Evolutionary conservation across 768 basidiomycete species (phyloP), one percentile per base, ranked within the genome.

Genomic region (Mycena filopes): DNA sequence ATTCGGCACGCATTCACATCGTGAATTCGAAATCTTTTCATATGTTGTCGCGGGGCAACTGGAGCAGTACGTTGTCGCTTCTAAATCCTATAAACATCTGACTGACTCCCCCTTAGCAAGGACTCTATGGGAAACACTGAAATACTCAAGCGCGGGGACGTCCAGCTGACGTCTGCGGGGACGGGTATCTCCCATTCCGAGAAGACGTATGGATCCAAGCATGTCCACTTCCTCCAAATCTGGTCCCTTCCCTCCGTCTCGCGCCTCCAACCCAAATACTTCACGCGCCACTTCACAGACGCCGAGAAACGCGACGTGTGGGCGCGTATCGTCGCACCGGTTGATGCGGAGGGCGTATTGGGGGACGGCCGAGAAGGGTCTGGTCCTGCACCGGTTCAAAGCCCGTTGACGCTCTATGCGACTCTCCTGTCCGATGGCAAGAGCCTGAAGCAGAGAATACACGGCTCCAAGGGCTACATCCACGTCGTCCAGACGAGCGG

Each of bases 91-190:
- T 42, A 1, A 15, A 21, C 18, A 12, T 48, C 29, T 11, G 25
- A 9, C 48, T 40, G n/a, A 54, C 38, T 42, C 16, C 21, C 28
- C 51, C 25, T 5, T 63, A 94, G 95, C 80, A 86, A 91, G 77
- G 97, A 98, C 78, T 93, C 90, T 7, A 93, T 98, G 91, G 90
- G 91, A 41, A 97, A 97, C 79, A 85, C 86, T 57, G 97, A 99
- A 76, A 83, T 96, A 62, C 86, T 98, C 74, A 89, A 89, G 74
- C 88, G 95, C 18, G 97, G 97, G 1, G 92, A 95, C 70, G 70
- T 98, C 33, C 96, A 98, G 76, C 87, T 98, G 80, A 96, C 96
- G 2, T 94, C 92, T 1, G 89, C 96, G 0, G 96, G 96, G 12
- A 96, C 91, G 0, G 97, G 97, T 4, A 97, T 98, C 71, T 83